Base-by-base conservation (phyloP, 441 rosid species). In the Aquilaria agallochum region DNA sequence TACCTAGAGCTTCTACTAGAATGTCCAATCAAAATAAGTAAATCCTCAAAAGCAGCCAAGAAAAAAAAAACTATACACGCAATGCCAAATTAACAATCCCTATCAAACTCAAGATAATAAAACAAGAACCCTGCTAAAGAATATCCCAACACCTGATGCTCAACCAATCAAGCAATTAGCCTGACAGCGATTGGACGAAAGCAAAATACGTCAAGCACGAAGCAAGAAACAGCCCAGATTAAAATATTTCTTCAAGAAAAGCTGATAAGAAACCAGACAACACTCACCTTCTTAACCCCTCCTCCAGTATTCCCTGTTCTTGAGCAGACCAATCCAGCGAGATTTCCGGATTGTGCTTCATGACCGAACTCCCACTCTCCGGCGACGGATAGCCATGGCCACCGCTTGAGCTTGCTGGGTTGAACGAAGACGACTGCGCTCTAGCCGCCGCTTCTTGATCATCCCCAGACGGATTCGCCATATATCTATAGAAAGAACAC, bases 341-440 rank as follows among this genome's bases (percentile, higher is more conserved):
- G 68, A 85, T 78, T 53, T 84, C 90, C 1, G 81, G 88, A 63
- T 82, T 80, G 58, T 84, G 88, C 72, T 70, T 77, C 83, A 80
- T 57, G 45, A 36, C 55, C 31, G 74, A 15, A 50, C 55, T 72
- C 45, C 74, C 72, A 63, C 67, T 69, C 32, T 72, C 84, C 1
- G 61, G 66, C 31, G 47, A 66, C 46, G 72, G 56, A 72, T 67
- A 72, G 11, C 75, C 59, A 70, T 71, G 66, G 32, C 65, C 6
- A 40, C 9, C 45, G 9, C 45, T 40, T 5, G 73, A 72, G 60
- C 64, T 67, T 6, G 53, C 36, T 30, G 80, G 79, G 71, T 50
- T 75, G 65, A 78, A 78, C 46, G 79, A 65, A 53, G 83, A 74
- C 12, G 83, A 64, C 9, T 40, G 45, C 46, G 75, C 63, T 31